Conservation (phyloP, 1,284 basidiomycete genomes). For the Sporisorium graminicola region DNA sequence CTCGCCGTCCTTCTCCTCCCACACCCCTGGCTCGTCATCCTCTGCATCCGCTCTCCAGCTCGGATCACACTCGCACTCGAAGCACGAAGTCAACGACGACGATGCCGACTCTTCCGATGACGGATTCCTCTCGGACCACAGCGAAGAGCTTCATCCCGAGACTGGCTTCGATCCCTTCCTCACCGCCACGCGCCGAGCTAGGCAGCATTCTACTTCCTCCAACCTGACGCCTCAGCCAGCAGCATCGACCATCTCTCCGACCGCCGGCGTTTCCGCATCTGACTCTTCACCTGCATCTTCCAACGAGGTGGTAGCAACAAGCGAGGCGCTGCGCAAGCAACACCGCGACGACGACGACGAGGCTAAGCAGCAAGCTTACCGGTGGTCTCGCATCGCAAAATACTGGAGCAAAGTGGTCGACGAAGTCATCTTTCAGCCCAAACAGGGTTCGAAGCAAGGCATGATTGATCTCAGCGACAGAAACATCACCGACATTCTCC, state of each 20-base stretch:
- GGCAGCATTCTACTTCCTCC: constrained; percentile 26
- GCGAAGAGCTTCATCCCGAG: constrained; percentile 43
- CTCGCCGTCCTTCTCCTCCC: constrained; percentile 21
- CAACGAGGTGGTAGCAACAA: constrained; percentile 7
- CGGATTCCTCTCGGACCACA: constrained; percentile 47
- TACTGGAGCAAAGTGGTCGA: constrained; percentile 51
- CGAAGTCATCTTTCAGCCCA: constrained; percentile 33
- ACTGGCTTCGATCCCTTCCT: constrained; percentile 52
- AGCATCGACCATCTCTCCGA: neutral
- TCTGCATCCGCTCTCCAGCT: neutral
- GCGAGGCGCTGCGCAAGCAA: neutral
- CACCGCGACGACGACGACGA: neutral
- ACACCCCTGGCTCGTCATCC: neutral
- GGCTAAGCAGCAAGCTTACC: constrained; percentile 21
- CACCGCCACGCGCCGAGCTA: constrained; percentile 35
- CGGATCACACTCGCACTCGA: neutral
- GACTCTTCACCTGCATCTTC: constrained; percentile 33
- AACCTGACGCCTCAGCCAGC: constrained; percentile 14
- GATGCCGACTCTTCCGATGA: constrained; percentile 47
- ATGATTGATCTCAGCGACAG: constrained; percentile 40
- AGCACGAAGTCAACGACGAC: neutral
- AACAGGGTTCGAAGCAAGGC: constrained; percentile 31
- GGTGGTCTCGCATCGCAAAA: constrained; percentile 40
- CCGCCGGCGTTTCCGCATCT: constrained; percentile 13
- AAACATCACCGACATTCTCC: constrained; percentile 43